Evolutionary conservation across 208 protist genomes (phyloP), one percentile per base, ranked within the genome.

Genomic region (Leishmania major): DNA sequence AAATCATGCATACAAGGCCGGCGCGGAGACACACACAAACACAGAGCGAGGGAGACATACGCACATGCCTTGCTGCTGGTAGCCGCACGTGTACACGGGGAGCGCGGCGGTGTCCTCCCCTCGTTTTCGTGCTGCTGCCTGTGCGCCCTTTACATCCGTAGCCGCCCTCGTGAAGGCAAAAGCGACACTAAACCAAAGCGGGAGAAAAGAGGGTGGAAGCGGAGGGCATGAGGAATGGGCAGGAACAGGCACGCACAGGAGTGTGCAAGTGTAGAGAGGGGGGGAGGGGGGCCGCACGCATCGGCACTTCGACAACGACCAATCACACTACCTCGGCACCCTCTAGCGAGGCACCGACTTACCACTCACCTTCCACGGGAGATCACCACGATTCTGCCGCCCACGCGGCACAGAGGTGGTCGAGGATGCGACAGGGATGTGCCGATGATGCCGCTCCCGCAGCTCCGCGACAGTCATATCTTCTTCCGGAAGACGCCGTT

Each of bases 401-500:
- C 62, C 6, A 74, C 59, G 43, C 2, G 37, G 51, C 10, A 47
- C 19, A 62, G 82, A 62, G 17, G n/a, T 49, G 40, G 11, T 70
- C 59, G 75, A 47, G 59, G 60, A 35, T 22, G 17, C 59, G 19
- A 47, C 59, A 35, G 31, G 17, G 35, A 31, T 49, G 75, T 22
- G 47, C 6, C 51, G 35, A 7, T 51, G 1, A 35, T 73, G 62
- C 43, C 67, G 67, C 11, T 43, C 19, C 3, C 83, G 83, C 78
- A 86, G 78, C 76, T 83, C 75, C 43, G 57, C 40, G 47, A 64
- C 51, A 25, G 60, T 60, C 66, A 82, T 71, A 40, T 85, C 75
- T 59, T 84, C 79, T 72, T 85, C 82, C 69, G 81, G 84, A 55
- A 78, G 69, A 15, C 67, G 83, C 28, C 80, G 92, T 79, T 96